Evolutionary conservation across 805 yeast species (phyloP), one percentile per base, ranked within the genome.

Genomic region (Starmera amethionina): DNA sequence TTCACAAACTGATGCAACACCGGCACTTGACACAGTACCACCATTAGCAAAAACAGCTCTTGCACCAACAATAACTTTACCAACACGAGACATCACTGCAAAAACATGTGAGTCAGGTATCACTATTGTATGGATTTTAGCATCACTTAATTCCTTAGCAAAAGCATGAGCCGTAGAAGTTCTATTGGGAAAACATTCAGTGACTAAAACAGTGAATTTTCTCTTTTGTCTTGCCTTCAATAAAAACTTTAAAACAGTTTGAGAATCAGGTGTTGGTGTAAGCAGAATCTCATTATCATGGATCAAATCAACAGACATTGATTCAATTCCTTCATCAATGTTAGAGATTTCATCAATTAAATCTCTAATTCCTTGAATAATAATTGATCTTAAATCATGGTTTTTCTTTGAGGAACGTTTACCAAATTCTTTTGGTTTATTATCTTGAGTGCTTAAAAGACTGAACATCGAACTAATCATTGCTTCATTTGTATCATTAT

Each of bases 31-130:
- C 37, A 87, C 75, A 48, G 95, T 83, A 10, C 97, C 97, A 44
- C 99, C 99, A 56, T 93, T 93, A 40, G 95, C 95, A 58, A 93
- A 83, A 5, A 93, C 97, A 0, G 96, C 78, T 45, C 84, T 75
- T 5, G 97, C 82, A 32, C 97, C 97, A 40, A 94, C 75, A 43
- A 93, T 77, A 28, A 93, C 98, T 59, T 94, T 94, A 35, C 97
- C 96, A 5, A 93, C 97, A 48, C 96, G 71, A 32, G 96, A 84
- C 97, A 93, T 93, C 36, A 93, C 87, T 0, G 98, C 97, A 61
- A 82, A 87, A 0, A 82, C 88, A 22, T 95, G 82, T 5, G 95
- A 74, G 57, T 93, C 99, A 1, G 98, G 97, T 30, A 93, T 83
- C 40, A 93, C 74, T 2, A 89, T 83, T 2, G 96, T 81, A 46